These are phyloP conservation scores for Notholithocarpus densiflorus DNA, from an alignment of 306 rosid species.

Conservation along the genomic window DNA sequence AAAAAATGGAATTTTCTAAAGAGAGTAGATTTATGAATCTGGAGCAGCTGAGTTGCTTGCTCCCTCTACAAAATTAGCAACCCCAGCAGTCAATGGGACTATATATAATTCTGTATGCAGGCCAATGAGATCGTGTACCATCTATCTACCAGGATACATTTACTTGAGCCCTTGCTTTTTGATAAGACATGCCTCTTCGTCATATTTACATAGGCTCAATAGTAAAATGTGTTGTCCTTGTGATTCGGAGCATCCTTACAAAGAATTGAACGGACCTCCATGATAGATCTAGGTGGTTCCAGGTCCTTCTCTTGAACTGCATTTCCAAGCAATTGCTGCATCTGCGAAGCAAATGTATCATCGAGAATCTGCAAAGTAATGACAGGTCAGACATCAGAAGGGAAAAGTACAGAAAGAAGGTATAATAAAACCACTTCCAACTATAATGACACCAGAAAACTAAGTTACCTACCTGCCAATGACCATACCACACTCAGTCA, in stretches of 20 bases:
- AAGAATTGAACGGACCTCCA: slow-evolving; percentile 94
- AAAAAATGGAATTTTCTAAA: slow-evolving; percentile 2
- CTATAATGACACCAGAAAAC: background rate
- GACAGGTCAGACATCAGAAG: slow-evolving; percentile 9
- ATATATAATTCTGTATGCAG: background rate
- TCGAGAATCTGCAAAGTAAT: slow-evolving; percentile 61
- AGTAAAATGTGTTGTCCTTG: slow-evolving; percentile 61
- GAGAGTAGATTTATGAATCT: slow-evolving; percentile 8
- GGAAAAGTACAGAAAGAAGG: background rate
- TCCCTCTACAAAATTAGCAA: slow-evolving; percentile 54
- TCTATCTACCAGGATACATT: background rate
- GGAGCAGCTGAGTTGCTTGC: slow-evolving; percentile 75
- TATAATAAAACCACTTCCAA: background rate
- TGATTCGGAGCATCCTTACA: slow-evolving; percentile 69
- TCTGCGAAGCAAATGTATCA: slow-evolving; percentile 85
- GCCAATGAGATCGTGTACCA: background rate
- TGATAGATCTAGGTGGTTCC: slow-evolving; percentile 72
- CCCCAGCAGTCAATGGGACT: background rate
- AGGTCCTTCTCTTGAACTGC: slow-evolving; percentile 79
- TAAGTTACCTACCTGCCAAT: no score
- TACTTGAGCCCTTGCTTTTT: background rate
- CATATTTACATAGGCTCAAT: slow-evolving; percentile 43
- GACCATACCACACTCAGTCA: no score
- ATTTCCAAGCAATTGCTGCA: slow-evolving; percentile 88
- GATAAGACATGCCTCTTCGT: slow-evolving; percentile 6